Evolutionary conservation across 2,329 filamentous ascomycete species (phyloP), one percentile per base, ranked within the genome.

Genomic region (Epichloe gansuensis): DNA sequence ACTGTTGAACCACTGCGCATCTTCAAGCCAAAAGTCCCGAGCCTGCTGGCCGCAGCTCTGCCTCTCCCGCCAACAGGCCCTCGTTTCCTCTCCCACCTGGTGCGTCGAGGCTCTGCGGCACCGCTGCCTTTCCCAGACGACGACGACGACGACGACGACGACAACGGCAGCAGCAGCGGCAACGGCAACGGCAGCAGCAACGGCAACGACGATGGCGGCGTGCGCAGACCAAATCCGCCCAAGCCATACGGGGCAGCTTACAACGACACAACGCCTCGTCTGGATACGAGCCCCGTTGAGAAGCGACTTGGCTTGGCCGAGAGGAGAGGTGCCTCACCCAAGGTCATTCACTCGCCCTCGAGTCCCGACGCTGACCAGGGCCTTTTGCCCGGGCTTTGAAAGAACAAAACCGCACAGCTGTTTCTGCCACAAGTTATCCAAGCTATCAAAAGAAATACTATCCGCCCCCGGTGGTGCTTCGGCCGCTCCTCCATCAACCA

Each of bases 1-100:
- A 88, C 86, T 17, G 80, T 95, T 60, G 87, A 87, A 62, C 90
- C 90, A 55, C 70, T 95, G 69, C 82, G 88, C 63, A 94, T 95
- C 66, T 85, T 84, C 72, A 94, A 94, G 69, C 82, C 84, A 53
- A 80, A 61, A 86, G 83, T 54, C 79, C 83, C 35, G 75, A 75
- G 50, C 81, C 81, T 52, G 65, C 68, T 52, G 72, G 73, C 52
- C 69, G 71, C 57, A 61, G 57, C 51, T 60, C 63, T 8, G 65
- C 65, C 39, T 65, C 59, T 42, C 61, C 63, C 9, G 56, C 70
- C 62, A 78, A 69, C 63, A 80, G 81, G 60, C 80, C 78, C 48
- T 74, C 75, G 8, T 83, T 88, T 65, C 77, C 80, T 48, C 70
- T 84, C 21, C 82, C 82, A 31, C 82, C 82, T 23, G 83, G 83